These are phyloP conservation scores for Zanthoxylum bungeanum DNA, from an alignment of 345 rosid species.

Conservation along the genomic window DNA sequence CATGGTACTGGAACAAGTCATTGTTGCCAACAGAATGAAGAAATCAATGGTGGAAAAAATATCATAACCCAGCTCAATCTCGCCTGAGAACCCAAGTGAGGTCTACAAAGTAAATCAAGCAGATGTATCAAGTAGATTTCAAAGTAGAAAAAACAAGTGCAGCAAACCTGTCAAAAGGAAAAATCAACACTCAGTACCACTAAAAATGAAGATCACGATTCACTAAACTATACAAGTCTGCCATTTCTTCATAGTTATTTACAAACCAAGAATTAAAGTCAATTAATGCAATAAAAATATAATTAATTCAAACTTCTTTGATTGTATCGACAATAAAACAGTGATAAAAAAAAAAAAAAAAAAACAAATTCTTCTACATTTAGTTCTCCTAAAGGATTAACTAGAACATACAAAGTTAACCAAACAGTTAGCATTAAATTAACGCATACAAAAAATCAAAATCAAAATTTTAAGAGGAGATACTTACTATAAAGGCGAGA, in stretches of 20 bases:
- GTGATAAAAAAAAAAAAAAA: no score
- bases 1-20: slow-evolving; percentile 48
- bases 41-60: slow-evolving; percentile 10
- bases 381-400: no score
- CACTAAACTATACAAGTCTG: not conserved
- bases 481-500: not conserved
- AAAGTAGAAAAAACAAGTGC: not conserved
- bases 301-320: not conserved
- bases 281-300: not conserved
- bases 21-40: slow-evolving; percentile 27
- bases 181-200: not conserved
- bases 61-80: slow-evolving; percentile 10
- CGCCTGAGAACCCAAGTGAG: not conserved
- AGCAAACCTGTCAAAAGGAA: slow-evolving; percentile 3
- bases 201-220: not conserved
- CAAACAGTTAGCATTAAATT: no score
- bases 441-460: no score
- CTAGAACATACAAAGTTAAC: no score
- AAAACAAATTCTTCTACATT: not conserved
- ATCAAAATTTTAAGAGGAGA: no score
- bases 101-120: not conserved
- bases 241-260: not conserved
- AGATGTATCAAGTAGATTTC: not conserved
- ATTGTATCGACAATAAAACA: not conserved
- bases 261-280: not conserved